Evolutionary conservation across 306 rosid genomes (phyloP).

Genomic region (Canavalia gladiata): DNA sequence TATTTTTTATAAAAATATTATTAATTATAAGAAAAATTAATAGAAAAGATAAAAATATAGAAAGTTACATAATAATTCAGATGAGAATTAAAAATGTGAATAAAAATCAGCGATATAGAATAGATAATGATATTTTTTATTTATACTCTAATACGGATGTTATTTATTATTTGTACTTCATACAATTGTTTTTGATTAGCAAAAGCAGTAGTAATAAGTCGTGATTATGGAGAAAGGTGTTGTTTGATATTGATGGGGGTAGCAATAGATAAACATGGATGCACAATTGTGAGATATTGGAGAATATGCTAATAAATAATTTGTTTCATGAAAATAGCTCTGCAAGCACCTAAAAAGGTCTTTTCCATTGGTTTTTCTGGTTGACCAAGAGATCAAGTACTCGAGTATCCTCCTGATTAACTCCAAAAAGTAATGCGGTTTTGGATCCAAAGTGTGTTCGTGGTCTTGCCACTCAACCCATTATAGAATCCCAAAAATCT

Average conservation of each 20-base stretch:
- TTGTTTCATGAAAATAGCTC: background rate
- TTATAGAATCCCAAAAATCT: background rate
- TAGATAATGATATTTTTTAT: too few relatives aligned
- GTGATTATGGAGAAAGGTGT: background rate
- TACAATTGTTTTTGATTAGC: background rate
- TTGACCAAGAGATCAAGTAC: background rate
- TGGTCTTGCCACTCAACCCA: constrained; percentile 17
- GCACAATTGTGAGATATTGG: constrained; percentile 22
- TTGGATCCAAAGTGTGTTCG: background rate
- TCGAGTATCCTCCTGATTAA: constrained; percentile 16
- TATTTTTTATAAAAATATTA: too few relatives aligned
- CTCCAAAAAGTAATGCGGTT: background rate
- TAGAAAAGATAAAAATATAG: too few relatives aligned
- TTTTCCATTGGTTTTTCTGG: background rate
- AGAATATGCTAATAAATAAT: background rate
- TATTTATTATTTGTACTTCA: background rate
- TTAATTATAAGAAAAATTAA: too few relatives aligned
- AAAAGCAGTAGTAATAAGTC: background rate
- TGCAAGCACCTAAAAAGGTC: background rate
- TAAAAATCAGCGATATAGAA: too few relatives aligned
- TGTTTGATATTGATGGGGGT: constrained; percentile 14
- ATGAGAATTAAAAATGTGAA: too few relatives aligned
- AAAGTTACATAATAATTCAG: too few relatives aligned
- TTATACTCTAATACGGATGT: background rate
- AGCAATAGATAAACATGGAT: constrained; percentile 21